Conservation (phyloP, 1,139 yeast species). For the Starmera stellimalicola region DNA sequence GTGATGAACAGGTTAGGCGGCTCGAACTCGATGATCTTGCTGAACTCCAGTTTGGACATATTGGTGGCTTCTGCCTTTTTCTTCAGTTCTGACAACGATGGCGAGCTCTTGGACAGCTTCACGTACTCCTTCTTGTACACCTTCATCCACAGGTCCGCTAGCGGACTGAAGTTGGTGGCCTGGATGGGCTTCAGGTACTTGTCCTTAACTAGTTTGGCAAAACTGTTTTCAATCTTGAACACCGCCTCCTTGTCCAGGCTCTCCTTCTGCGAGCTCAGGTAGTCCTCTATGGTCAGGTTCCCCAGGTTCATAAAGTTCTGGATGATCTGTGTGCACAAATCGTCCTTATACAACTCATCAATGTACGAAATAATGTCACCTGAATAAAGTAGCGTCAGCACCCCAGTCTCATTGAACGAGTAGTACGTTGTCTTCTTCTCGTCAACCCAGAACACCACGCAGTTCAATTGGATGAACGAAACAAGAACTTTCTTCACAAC, state of each 20-base stretch:
- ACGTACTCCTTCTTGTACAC: slow-evolving; percentile 43
- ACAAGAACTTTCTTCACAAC: slow-evolving; percentile 50
- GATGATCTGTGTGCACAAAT: slow-evolving; percentile 51
- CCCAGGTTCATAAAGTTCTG: slow-evolving; percentile 62
- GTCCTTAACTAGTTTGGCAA: slow-evolving; percentile 40
- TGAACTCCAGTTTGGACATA: slow-evolving; percentile 39
- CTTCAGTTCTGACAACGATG: slow-evolving; percentile 52
- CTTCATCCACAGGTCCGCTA: slow-evolving; percentile 47
- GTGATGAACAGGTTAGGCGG: slow-evolving; percentile 26
- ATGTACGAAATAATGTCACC: slow-evolving; percentile 65
- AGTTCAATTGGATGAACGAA: slow-evolving; percentile 55
- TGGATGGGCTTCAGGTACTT: slow-evolving; percentile 51
- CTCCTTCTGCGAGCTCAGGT: slow-evolving; percentile 29
- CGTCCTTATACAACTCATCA: slow-evolving; percentile 30
- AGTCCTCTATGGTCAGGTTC: slow-evolving; percentile 54
- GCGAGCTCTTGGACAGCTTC: slow-evolving; percentile 36
- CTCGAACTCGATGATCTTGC: slow-evolving; percentile 27
- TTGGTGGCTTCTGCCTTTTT: slow-evolving; percentile 57
- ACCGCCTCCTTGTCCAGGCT: slow-evolving; percentile 22
- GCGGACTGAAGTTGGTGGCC: slow-evolving; percentile 30
- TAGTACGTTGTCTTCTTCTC: slow-evolving; percentile 37
- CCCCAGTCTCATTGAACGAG: slow-evolving; percentile 54
- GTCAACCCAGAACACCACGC: slow-evolving; percentile 47
- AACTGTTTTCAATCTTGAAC: slow-evolving; percentile 22
- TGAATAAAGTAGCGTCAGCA: slow-evolving; percentile 55